These are phyloP conservation scores for Stemphylium beticola DNA, from an alignment of 2,329 filamentous ascomycete species.

Conservation along the genomic window DNA sequence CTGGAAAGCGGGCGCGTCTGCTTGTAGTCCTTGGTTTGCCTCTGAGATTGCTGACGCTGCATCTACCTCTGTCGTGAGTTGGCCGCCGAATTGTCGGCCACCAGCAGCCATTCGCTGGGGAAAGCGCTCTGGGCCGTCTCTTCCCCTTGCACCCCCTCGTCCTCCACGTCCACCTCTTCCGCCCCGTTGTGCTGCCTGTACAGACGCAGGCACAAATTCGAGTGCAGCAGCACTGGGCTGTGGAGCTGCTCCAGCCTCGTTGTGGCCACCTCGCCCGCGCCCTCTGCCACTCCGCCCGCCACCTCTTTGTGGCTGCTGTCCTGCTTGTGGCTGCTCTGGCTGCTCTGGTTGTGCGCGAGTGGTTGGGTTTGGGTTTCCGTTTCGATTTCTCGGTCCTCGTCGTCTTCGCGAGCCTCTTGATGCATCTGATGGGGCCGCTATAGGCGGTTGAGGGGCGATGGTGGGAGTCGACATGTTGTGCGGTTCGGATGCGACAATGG, in stretches of 20 bases:
- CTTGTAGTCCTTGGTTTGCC: constrained; percentile 48
- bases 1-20: constrained; percentile 59
- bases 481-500: constrained; percentile 1
- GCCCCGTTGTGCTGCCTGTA: constrained; percentile 14
- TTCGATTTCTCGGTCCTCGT: constrained; percentile 34
- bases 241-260: constrained; percentile 6
- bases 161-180: constrained; percentile 22
- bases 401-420: constrained; percentile 26
- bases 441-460: constrained; percentile 17
- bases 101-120: constrained; percentile 34
- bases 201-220: constrained; percentile 9
- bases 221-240: constrained; percentile 6
- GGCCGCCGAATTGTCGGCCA: constrained; percentile 58
- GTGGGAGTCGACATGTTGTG: constrained; percentile 32
- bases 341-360: constrained; percentile 18
- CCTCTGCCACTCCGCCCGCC: constrained; percentile 25
- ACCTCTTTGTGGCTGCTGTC: constrained; percentile 27
- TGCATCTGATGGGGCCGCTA: constrained; percentile 15
- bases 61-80: constrained; percentile 50
- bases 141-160: constrained; percentile 21
- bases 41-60: constrained; percentile 16
- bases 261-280: constrained; percentile 25
- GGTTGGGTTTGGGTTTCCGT: constrained; percentile 11
- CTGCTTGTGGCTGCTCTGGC: constrained; percentile 24
- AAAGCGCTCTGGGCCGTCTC: constrained; percentile 28